Evolutionary conservation across 768 basidiomycete genomes (phyloP).

Genomic region (Rhizopogon vinicolor): DNA sequence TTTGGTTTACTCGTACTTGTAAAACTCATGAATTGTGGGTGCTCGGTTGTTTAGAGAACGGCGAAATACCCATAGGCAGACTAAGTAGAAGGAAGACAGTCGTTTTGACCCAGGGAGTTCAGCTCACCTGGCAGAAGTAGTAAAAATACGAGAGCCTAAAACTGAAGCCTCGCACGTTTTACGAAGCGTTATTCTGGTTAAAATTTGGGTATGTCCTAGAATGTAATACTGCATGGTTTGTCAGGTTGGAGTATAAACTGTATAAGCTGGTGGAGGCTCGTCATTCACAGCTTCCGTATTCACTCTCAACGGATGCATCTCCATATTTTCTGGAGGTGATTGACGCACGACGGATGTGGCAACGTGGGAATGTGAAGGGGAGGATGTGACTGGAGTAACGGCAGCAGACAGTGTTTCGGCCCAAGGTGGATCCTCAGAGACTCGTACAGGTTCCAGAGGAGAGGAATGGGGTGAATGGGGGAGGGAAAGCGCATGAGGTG

Average conservation of each 20-base stretch:
- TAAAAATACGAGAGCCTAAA: no score
- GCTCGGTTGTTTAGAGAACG: no score
- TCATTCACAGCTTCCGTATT: slow-evolving; percentile 10
- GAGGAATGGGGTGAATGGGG: background rate
- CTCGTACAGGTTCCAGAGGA: background rate
- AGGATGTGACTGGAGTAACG: background rate
- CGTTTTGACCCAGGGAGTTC: background rate
- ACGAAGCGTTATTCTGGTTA: background rate
- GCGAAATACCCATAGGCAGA: background rate
- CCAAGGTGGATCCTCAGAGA: background rate
- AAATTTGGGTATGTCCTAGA: background rate
- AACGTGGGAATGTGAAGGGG: background rate
- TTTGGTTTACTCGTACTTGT: no score
- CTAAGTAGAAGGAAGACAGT: background rate
- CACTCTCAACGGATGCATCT: slow-evolving; percentile 6
- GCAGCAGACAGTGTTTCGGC: background rate
- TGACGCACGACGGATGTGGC: background rate
- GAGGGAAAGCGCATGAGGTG: background rate
- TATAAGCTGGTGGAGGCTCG: slow-evolving; percentile 25
- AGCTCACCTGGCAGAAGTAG: no score
- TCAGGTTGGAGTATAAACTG: slow-evolving; percentile 21
- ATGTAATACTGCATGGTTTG: background rate
- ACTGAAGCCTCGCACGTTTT: no score
- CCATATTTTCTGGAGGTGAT: background rate
- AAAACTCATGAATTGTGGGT: no score